These are phyloP conservation scores for Calonectria hawksworthii DNA, from an alignment of 2,329 filamentous ascomycete species.

Conservation along the genomic window DNA sequence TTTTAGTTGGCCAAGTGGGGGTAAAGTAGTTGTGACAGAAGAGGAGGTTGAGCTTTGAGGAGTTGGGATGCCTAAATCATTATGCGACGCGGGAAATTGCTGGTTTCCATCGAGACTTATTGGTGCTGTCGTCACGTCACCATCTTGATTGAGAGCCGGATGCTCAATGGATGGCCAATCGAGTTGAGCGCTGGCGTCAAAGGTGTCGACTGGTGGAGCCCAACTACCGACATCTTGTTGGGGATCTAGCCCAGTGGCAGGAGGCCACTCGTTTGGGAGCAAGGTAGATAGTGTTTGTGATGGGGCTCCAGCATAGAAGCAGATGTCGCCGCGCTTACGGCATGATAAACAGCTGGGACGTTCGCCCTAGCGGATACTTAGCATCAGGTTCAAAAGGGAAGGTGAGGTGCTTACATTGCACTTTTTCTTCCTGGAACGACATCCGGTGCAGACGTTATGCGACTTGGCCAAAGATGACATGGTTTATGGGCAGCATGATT, in stretches of 20 bases:
- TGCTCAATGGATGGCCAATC: not conserved
- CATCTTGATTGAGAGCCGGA: not conserved
- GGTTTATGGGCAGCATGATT: not conserved
- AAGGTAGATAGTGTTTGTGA: not conserved
- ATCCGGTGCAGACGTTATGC: constrained; percentile 42
- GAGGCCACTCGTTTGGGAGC: constrained; percentile 6
- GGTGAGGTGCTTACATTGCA: constrained; percentile 38
- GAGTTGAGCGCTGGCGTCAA: not conserved
- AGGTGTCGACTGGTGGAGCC: not conserved
- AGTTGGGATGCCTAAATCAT: not conserved
- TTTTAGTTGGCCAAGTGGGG: constrained; percentile 24
- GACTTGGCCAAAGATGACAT: constrained; percentile 43
- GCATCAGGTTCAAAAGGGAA: not conserved
- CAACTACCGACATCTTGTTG: not conserved
- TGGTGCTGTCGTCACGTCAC: not conserved
- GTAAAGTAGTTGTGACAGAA: not conserved
- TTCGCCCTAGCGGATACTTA: constrained; percentile 25
- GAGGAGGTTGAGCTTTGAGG: constrained; percentile 6
- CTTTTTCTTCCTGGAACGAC: constrained; percentile 45
- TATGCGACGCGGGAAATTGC: not conserved
- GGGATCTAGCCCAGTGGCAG: not conserved
- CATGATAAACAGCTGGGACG: constrained; percentile 38
- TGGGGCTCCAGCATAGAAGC: constrained; percentile 36
- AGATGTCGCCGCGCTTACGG: constrained; percentile 38
- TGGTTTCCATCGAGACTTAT: not conserved